phyloP scores from a whole-genome alignment of 257 asterid species.

The Sherardia arvensis region DNA sequence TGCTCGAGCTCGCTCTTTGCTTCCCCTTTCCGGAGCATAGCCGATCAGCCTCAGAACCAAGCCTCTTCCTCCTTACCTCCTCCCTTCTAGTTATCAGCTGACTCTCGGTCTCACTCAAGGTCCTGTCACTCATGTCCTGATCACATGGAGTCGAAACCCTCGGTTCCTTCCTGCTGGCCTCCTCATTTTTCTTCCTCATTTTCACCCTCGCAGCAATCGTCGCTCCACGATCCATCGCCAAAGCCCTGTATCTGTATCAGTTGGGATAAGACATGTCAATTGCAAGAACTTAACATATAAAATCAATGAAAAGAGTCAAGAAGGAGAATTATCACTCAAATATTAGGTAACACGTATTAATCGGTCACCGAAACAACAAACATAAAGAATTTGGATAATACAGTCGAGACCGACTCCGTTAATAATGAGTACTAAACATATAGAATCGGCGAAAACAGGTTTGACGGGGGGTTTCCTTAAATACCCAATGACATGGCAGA shows the following conservation, averaged over 20 bases:
- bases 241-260: neutral
- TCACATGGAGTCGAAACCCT: no score
- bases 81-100: neutral
- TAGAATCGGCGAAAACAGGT: no score
- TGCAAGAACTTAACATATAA: no score
- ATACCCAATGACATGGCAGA: no score
- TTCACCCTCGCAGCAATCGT: neutral
- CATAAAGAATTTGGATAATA: neutral
- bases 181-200: neutral
- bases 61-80: neutral
- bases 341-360: no score
- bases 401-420: no score
- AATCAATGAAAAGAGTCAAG: no score
- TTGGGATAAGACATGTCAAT: no score
- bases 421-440: no score
- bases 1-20: neutral
- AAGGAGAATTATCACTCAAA: no score
- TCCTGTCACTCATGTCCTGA: neutral
- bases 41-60: neutral
- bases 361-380: neutral
- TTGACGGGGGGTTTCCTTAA: no score
- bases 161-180: neutral
- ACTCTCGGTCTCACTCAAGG: neutral
- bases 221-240: neutral
- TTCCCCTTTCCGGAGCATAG: neutral